phyloP scores from a whole-genome alignment of 164 flowering plant species.

The Hamamelis virginiana region DNA sequence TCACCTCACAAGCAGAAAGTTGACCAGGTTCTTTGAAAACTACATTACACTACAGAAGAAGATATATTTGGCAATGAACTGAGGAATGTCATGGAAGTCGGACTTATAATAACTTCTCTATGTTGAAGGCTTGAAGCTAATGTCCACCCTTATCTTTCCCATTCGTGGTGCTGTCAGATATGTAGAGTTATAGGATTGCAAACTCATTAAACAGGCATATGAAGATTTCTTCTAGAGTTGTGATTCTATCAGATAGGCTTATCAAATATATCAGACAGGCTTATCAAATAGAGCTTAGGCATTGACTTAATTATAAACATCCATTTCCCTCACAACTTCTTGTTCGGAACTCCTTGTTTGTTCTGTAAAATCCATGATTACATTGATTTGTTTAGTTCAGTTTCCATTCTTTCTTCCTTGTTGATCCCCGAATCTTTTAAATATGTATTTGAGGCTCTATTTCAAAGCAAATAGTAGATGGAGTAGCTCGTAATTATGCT shows the following conservation, averaged over 20 bases:
- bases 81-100: background rate
- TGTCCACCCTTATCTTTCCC: background rate
- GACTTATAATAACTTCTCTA: background rate
- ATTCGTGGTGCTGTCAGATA: background rate
- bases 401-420: background rate
- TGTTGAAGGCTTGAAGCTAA: background rate
- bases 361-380: too few relatives aligned
- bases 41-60: constrained; percentile 20
- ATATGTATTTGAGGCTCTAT: too few relatives aligned
- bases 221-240: background rate
- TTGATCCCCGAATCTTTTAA: background rate
- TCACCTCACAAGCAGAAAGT: background rate
- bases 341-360: background rate
- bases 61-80: background rate
- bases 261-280: too few relatives aligned
- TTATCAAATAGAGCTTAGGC: too few relatives aligned
- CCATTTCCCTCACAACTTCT: background rate
- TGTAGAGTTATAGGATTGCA: background rate
- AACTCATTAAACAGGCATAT: too few relatives aligned
- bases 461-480: too few relatives aligned
- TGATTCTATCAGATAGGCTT: background rate
- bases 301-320: too few relatives aligned
- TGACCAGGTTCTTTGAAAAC: background rate
- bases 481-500: too few relatives aligned
- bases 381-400: too few relatives aligned